Evolutionary conservation across 2,329 filamentous ascomycete genomes (phyloP), one percentile per base, ranked within the genome.

Genomic region (Alternaria gansuensis): DNA sequence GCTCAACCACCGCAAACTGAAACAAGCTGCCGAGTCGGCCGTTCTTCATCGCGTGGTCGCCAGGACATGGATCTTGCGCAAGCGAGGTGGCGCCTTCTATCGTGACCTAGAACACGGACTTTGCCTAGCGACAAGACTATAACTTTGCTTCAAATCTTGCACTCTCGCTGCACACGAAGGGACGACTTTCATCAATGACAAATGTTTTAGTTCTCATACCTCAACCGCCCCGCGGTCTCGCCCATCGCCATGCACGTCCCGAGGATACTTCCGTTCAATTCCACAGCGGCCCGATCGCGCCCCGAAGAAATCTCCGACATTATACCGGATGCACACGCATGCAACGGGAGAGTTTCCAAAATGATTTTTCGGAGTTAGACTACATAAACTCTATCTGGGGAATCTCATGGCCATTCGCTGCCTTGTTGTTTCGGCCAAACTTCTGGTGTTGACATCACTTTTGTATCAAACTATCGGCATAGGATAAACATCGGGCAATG

Each of bases 271-370:
- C 37, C 36, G 17, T 28, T 41, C 17, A 8, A 13, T 31, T 41
- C 41, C 7, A 24, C 4, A 36, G 34, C 43, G 24, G 50, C 23
- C 51, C 29, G 34, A 53, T 31, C 29, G 26, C 28, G 23, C 44
- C 26, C 44, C 44, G 44, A 48, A 26, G 39, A 54, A 58, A 58
- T 58, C 51, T 58, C 55, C 55, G 55, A 48, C 24, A 36, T 58
- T 48, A 40, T 24, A 58, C 55, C 55, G 55, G 29, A 39, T 41
- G 24, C 31, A 24, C 31, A 46, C 54, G 46, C n/a, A 24, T 31
- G 44, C 44, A 9, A 34, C 44, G 44, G 44, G 44, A 48, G 44
- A 48, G 31, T 48, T 48, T 34, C 44, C 31, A 33, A 23, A 48
- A 26, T 34, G n/a, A 48, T 24, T 21, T 48, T 48, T 29, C 36